Percentiles rank a stretch among this genome's conserved stretches.
phyloP scores from a whole-genome alignment of 495 filamentous ascomycete species.

The Penicillium tannophilum region DNA sequence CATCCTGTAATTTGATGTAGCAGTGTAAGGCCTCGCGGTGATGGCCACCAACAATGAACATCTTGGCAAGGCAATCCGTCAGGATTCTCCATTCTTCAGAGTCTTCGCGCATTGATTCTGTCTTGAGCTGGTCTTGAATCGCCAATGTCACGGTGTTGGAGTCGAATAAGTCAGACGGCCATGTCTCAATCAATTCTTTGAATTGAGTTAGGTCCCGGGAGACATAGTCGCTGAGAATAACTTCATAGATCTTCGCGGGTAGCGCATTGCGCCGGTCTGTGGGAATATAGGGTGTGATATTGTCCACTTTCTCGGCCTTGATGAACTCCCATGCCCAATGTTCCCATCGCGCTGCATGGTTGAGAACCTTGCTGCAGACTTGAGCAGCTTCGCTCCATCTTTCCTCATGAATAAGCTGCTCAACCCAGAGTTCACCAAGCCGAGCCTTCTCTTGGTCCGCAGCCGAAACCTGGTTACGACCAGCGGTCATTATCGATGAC shows the following conservation, averaged over 20 bases:
- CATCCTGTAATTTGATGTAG: slow-evolving; percentile 90
- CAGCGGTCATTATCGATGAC: slow-evolving; percentile 57
- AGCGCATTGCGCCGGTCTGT: slow-evolving; percentile 74
- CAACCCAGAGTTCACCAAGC: slow-evolving; percentile 90
- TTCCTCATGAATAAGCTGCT: slow-evolving; percentile 70
- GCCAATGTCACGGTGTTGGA: slow-evolving; percentile 65
- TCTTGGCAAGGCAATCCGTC: slow-evolving; percentile 77
- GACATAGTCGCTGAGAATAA: slow-evolving; percentile 84
- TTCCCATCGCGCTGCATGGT: slow-evolving; percentile 83
- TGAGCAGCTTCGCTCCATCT: slow-evolving; percentile 79
- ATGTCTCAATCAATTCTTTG: slow-evolving; percentile 76
- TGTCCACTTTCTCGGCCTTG: slow-evolving; percentile 78
- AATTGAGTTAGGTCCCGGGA: slow-evolving; percentile 66
- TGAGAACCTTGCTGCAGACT: slow-evolving; percentile 77
- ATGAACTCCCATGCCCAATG: slow-evolving; percentile 93
- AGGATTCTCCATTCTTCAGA: slow-evolving; percentile 84
- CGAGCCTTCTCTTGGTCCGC: slow-evolving; percentile 88
- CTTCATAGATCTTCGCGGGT: slow-evolving; percentile 82
- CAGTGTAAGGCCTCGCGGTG: slow-evolving; percentile 81
- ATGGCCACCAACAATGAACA: slow-evolving; percentile 77
- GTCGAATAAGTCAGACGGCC: slow-evolving; percentile 85
- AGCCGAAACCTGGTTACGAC: slow-evolving; percentile 51
- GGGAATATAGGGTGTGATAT: slow-evolving; percentile 84
- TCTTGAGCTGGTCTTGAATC: slow-evolving; percentile 73
- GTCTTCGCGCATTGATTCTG: slow-evolving; percentile 66